Conservation (phyloP, 208 protist genomes). For the Trichomonas tenax region DNA sequence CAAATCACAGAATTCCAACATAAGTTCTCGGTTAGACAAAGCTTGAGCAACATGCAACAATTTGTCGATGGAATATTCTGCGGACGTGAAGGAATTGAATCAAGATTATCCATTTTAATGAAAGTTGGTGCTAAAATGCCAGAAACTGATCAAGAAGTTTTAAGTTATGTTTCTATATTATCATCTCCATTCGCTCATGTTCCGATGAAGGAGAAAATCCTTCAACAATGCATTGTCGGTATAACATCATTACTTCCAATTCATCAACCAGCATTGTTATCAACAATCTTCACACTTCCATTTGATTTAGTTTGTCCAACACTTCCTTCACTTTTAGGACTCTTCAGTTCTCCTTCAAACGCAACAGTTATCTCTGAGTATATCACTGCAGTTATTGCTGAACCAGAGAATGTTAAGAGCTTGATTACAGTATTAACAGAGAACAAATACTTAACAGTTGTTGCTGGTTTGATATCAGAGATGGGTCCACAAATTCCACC, state of each 20-base stretch:
- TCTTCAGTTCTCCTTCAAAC: not conserved
- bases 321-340: not conserved
- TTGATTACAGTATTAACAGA: not conserved
- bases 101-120: not conserved
- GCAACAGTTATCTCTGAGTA: not conserved
- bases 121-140: not conserved
- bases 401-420: not conserved
- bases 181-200: not conserved
- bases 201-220: not conserved
- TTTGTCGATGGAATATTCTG: not conserved
- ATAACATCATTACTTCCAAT: not conserved
- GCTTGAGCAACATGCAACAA: not conserved
- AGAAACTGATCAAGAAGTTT: not conserved
- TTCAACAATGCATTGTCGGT: not conserved
- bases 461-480: not conserved
- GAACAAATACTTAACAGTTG: not conserved
- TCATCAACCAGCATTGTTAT: not conserved
- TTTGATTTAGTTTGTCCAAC: too few species aligned
- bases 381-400: not conserved
- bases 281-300: not conserved
- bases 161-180: not conserved
- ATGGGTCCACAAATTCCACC: not conserved
- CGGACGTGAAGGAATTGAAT: not conserved
- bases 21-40: not conserved
- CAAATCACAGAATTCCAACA: not conserved